Percentiles rank a stretch among this genome's conserved stretches.
Conservation (phyloP, 1,139 yeast genomes). For the Pichia sp. region DNA sequence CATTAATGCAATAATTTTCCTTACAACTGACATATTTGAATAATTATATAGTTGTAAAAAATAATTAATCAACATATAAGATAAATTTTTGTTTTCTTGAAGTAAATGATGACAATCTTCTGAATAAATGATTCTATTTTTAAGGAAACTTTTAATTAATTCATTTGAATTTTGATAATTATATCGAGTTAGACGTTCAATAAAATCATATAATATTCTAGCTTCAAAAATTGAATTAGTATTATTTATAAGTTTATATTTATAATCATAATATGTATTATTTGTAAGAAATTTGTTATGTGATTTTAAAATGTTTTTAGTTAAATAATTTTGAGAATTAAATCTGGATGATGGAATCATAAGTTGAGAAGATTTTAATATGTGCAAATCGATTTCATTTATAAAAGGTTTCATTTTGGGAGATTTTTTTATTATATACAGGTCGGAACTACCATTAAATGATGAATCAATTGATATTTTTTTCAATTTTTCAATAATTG, state of each 20-base stretch:
- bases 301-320: background rate
- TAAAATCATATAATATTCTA: background rate
- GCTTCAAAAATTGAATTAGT: constrained; percentile 4
- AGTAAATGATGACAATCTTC: background rate
- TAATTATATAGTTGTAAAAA: constrained; percentile 1
- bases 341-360: background rate
- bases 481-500: background rate
- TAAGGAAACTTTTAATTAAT: constrained; percentile 6
- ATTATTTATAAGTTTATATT: constrained; percentile 6
- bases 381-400: constrained; percentile 4
- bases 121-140: constrained; percentile 5
- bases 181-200: constrained; percentile 2
- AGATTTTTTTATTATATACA: background rate
- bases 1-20: background rate
- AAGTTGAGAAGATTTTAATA: background rate
- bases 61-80: constrained; percentile 5
- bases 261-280: constrained; percentile 1
- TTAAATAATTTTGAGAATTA: background rate
- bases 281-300: background rate
- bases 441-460: background rate
- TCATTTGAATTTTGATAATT: constrained; percentile 8
- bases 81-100: background rate
- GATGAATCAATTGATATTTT: background rate
- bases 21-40: background rate
- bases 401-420: background rate